A percentile compares a stretch with the other conserved stretches of the same genome.
phyloP scores from a whole-genome alignment of 139 green algal genomes.

The Microglena sp. region DNA sequence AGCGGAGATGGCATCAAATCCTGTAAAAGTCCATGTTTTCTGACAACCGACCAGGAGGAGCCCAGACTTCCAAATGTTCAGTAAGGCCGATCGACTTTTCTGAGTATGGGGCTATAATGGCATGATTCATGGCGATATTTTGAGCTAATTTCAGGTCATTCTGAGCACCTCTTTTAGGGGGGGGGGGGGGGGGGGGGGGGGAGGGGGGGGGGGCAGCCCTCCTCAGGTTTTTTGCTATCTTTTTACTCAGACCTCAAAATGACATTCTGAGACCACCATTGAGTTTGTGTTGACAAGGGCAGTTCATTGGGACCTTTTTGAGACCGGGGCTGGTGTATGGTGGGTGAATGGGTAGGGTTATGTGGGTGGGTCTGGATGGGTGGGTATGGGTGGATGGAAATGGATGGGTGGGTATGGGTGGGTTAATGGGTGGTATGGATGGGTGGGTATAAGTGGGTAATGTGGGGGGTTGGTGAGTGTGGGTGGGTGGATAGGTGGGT shows the following conservation, averaged over 20 bases:
- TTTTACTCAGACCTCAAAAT: not conserved
- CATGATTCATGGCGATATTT: no score
- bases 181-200: no score
- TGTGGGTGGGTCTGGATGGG: not conserved
- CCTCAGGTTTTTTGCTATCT: not conserved
- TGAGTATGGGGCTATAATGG: no score
- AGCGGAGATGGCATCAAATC: not conserved
- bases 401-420: not conserved
- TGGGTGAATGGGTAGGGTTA: not conserved
- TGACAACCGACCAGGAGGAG: no score
- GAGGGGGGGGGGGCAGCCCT: no score
- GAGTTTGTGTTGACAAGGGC: not conserved
- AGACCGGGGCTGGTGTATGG: no score
- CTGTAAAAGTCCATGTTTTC: not conserved
- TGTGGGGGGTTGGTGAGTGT: not conserved
- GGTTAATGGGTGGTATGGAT: not conserved
- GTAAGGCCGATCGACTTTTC: no score
- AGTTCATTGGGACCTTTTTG: not conserved
- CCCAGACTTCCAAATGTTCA: no score
- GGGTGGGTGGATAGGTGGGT: not conserved
- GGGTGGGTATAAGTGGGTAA: not conserved
- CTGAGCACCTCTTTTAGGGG: not conserved
- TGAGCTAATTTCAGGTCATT: no score
- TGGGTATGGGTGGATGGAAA: not conserved
- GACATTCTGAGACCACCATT: not conserved